Conservation (phyloP, 257 asterid genomes). For the Lantana camara region DNA sequence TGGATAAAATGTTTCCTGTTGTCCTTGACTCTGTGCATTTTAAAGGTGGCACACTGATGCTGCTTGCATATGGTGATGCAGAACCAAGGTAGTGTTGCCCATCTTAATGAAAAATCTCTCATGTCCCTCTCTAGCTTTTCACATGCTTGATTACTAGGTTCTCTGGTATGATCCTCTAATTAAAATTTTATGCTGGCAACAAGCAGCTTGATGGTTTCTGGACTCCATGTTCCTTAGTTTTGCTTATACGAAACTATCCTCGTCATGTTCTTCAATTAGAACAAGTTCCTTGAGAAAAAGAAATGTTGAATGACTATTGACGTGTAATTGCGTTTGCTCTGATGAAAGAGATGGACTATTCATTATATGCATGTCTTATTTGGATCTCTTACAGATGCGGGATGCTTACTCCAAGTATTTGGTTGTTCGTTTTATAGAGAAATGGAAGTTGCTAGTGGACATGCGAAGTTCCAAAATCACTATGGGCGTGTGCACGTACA, state of each 20-base stretch:
- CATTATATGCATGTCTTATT: constrained; percentile 31
- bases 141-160: neutral
- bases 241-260: constrained; percentile 11
- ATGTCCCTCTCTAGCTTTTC: neutral
- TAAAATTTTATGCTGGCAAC: neutral
- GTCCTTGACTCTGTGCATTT: constrained; percentile 84
- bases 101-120: constrained; percentile 20
- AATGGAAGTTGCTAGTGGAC: constrained; percentile 86
- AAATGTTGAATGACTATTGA: constrained; percentile 8
- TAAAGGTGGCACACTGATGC: constrained; percentile 83
- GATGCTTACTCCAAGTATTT: constrained; percentile 41
- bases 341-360: constrained; percentile 16
- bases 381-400: constrained; percentile 31
- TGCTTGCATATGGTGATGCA: constrained; percentile 92
- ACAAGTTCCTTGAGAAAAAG: constrained; percentile 21
- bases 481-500: constrained; percentile 89
- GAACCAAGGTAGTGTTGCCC: constrained; percentile 77
- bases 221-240: constrained; percentile 16
- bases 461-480: constrained; percentile 79
- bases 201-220: constrained; percentile 1
- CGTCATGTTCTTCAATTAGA: constrained; percentile 12
- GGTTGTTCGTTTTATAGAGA: constrained; percentile 66
- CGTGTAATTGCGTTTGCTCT: neutral
- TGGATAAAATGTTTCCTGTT: constrained; percentile 68
- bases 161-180: neutral